A percentile compares a stretch with the other conserved stretches of the same genome.
These are phyloP conservation scores for Boletus rex-veris DNA, from an alignment of 768 basidiomycete genomes.

Conservation along the genomic window DNA sequence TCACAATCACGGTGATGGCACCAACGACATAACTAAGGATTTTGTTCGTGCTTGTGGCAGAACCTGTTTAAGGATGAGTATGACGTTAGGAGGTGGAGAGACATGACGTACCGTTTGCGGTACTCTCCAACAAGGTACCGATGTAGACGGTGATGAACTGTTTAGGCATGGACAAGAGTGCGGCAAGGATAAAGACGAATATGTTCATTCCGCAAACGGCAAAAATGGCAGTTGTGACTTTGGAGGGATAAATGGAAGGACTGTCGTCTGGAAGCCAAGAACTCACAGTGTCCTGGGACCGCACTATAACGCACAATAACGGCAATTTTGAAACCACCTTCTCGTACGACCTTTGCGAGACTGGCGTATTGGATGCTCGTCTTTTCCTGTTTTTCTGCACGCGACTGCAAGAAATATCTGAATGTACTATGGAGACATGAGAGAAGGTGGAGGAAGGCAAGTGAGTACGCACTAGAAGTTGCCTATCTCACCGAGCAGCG, in stretches of 20 bases:
- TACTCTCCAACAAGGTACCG: constrained; percentile 66
- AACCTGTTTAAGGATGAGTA: constrained; percentile 14
- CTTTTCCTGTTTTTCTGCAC: constrained; percentile 72
- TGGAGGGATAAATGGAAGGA: background rate
- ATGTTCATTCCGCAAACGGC: constrained; percentile 87
- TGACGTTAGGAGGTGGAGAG: background rate
- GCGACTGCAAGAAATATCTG: constrained; percentile 70
- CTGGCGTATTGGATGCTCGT: constrained; percentile 57
- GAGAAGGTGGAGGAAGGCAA: background rate
- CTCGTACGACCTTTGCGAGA: constrained; percentile 66
- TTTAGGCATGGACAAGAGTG: constrained; percentile 81
- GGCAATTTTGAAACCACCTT: constrained; percentile 86
- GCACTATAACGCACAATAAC: constrained; percentile 74
- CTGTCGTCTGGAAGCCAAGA: background rate
- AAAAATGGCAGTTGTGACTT: constrained; percentile 86
- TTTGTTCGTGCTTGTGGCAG: constrained; percentile 42
- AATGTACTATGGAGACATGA: constrained; percentile 56
- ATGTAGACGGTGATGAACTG: constrained; percentile 92
- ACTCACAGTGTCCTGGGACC: constrained; percentile 82
- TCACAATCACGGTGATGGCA: constrained; percentile 65
- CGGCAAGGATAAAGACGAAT: constrained; percentile 71
- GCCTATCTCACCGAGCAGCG: constrained; percentile 81
- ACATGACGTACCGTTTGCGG: constrained; percentile 33
- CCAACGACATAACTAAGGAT: constrained; percentile 71
- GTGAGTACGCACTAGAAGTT: constrained; percentile 72